Evolutionary conservation across 495 filamentous ascomycete genomes (phyloP).

Genomic region (Acidiella bohemica): DNA sequence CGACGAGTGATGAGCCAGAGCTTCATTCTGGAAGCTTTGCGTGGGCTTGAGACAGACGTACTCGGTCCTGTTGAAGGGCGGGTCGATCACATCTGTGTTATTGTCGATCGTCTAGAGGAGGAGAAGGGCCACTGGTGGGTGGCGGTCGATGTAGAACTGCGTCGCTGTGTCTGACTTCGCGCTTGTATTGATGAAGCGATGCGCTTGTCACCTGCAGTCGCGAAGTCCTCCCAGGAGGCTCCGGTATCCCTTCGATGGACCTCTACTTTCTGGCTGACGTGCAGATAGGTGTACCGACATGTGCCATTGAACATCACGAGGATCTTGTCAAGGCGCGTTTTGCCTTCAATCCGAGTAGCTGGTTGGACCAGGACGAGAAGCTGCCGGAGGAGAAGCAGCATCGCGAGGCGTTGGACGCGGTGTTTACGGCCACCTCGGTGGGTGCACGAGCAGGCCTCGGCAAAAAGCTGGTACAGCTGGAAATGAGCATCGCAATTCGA

Average conservation of each 20-base stretch:
- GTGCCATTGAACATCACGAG: conserved; percentile 25
- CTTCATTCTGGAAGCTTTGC: conserved; percentile 34
- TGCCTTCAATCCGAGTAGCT: conserved; percentile 21
- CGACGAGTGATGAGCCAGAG: conserved; percentile 49
- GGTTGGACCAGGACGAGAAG: conserved; percentile 9
- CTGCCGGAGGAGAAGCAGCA: conserved; percentile 1
- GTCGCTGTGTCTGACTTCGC: conserved; percentile 39
- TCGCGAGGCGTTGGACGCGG: conserved; percentile 23
- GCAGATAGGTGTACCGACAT: conserved; percentile 21
- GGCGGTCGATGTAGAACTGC: conserved; percentile 39
- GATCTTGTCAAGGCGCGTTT: conserved; percentile 18
- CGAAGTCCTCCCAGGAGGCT: conserved; percentile 49
- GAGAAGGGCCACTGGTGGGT: conserved; percentile 33
- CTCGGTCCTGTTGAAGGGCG: conserved; percentile 1
- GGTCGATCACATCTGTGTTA: neutral
- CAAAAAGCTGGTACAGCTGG: conserved; percentile 24
- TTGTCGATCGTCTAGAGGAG: neutral
- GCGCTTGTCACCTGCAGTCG: conserved; percentile 56
- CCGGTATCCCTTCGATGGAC: conserved; percentile 39
- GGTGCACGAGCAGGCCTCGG: conserved; percentile 47
- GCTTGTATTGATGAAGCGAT: conserved; percentile 54
- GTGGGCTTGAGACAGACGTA: conserved; percentile 24
- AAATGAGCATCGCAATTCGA: conserved; percentile 8
- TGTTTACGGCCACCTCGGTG: conserved; percentile 45
- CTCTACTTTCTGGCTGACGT: conserved; percentile 25